Conservation (phyloP, 2,329 filamentous ascomycete genomes). For the Microcyclosporella mali region DNA sequence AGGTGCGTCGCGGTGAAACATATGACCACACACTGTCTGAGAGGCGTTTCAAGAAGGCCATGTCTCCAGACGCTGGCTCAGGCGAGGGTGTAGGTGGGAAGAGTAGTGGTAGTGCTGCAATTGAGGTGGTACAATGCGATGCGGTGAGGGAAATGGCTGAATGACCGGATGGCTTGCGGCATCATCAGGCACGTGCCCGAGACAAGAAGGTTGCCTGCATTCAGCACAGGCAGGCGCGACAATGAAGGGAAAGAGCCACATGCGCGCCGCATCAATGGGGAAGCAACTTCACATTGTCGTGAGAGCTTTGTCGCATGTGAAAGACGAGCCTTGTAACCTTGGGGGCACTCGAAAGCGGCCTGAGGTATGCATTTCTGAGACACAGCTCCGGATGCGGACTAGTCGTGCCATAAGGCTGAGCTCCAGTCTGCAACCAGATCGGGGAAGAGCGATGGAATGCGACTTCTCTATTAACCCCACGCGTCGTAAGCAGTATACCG, state of each 20-base stretch:
- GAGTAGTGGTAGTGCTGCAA: not conserved
- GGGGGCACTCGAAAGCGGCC: too few relatives aligned
- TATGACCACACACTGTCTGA: slow-evolving; percentile 38
- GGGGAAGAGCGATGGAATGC: too few relatives aligned
- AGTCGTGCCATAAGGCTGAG: too few relatives aligned
- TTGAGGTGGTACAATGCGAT: not conserved
- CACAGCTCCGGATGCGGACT: too few relatives aligned
- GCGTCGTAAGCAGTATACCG: too few relatives aligned
- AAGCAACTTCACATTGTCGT: slow-evolving; percentile 4
- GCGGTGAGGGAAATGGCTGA: not conserved
- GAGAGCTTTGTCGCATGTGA: not conserved
- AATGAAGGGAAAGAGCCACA: not conserved
- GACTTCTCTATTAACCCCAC: too few relatives aligned
- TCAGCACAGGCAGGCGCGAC: slow-evolving; percentile 1
- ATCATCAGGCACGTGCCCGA: too few relatives aligned
- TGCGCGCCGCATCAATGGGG: slow-evolving; percentile 5
- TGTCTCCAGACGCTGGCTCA: not conserved
- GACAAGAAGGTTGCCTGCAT: not conserved
- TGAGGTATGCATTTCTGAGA: too few relatives aligned
- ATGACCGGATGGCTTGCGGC: not conserved
- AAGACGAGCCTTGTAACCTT: too few relatives aligned
- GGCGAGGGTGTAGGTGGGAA: not conserved
- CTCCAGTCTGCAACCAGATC: too few relatives aligned
- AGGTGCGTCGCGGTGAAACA: slow-evolving; percentile 37
- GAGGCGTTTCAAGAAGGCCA: slow-evolving; percentile 27